Evolutionary conservation across 352 stramenopile species (phyloP).

Genomic region (Phytophthora sp.): DNA sequence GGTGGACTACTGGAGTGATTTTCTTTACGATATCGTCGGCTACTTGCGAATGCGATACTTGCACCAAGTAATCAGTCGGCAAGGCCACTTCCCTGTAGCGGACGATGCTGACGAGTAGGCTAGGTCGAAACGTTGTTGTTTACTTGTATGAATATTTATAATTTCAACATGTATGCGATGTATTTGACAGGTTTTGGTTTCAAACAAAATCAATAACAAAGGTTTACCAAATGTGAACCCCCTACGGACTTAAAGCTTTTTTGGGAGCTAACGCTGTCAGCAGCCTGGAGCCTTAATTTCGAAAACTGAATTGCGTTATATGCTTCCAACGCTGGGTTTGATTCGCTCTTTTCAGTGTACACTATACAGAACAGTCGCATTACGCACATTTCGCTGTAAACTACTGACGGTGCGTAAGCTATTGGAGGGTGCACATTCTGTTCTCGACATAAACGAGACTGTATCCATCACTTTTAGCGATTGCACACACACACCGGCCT

Average conservation of each 20-base stretch:
- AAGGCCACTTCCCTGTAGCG: background rate
- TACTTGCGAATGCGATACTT: conserved; percentile 13
- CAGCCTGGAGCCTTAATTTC: background rate
- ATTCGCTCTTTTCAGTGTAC: background rate
- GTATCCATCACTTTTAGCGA: background rate
- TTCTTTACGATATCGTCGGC: conserved; percentile 3
- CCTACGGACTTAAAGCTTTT: conserved; percentile 4
- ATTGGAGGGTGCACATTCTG: background rate
- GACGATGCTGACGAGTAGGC: conserved; percentile 3
- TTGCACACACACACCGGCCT: background rate
- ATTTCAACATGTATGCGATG: no score
- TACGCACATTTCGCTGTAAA: background rate
- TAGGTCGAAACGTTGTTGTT: background rate
- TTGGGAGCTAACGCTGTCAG: background rate
- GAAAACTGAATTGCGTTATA: background rate
- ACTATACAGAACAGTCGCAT: background rate
- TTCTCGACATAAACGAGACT: background rate
- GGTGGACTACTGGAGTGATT: conserved; percentile 9
- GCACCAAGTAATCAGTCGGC: conserved; percentile 3
- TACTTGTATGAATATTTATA: background rate
- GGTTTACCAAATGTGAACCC: background rate
- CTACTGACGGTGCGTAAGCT: background rate
- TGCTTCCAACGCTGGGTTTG: background rate
- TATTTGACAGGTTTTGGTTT: background rate
- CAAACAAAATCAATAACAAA: no score